Evolutionary conservation across 352 stramenopile species (phyloP), one percentile per base, ranked within the genome.

Genomic region (Globisporangium splendens): DNA sequence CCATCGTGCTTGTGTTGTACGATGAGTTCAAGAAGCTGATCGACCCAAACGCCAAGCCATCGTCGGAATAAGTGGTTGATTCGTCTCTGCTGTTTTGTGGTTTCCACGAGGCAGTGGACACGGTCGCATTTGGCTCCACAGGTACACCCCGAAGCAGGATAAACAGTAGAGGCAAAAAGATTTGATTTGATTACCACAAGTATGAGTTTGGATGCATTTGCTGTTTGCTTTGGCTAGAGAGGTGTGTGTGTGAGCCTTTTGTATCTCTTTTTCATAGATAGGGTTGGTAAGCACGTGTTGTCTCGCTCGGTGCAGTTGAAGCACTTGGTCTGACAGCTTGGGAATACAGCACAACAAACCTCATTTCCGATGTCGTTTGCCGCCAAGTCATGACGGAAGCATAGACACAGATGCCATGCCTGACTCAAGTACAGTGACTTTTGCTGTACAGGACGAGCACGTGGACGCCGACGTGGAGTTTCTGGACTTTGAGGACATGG

Each of bases 1-100:
- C 97, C 55, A 86, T 99, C 56, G 96, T 99, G 60, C 91, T 99
- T 80, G 97, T 99, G 47, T 77, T 99, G 65, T 99, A 99, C 88
- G 97, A 98, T 65, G 96, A 99, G 83, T 98, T 99, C 85, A 99
- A 99, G 89, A 85, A 86, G 64, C 41, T 92, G 42, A 82, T 92
- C 56, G 65, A 75, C 62, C 72, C 72, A 41, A 75, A 75, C 65
- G 71, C 71, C 71, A 80, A 81, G 72, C 72, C 72, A 62, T 77
- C 72, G 61, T 77, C 72, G 66, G 71, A 77, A 56, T 79, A 79
- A 79, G 61, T 57, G 59, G 28, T 8, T 22, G 20, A 35, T 8
- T 35, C 28, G 28, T 35, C 5, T 35, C 28, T 4, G 5, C 28
- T 35, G 28, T 8, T 35, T 35, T 35, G 28, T 35, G 28, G 28